Evolutionary conservation across 345 rosid genomes (phyloP), one percentile per base, ranked within the genome.

Genomic region (Toxicodendron radicans): DNA sequence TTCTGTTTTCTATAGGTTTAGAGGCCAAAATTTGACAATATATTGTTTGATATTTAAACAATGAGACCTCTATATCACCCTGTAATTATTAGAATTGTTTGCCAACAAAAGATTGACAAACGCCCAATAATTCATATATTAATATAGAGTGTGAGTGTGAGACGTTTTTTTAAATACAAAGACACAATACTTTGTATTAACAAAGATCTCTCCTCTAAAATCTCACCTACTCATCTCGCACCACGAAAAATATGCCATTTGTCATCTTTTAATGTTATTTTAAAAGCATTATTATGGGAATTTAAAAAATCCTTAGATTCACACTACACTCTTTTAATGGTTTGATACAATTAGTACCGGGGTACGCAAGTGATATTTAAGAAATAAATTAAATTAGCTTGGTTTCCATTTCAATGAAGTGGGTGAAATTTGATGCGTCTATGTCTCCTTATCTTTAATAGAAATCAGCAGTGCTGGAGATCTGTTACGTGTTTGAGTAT

Each of bases 391-490:
- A 4, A 10, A 16, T 64, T 38, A 32, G 5, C 33, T n/a, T 53
- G 61, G 66, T 45, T 59, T 71, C 32, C 13, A 71, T 46, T 59
- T 59, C 66, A 71, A 59, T 45, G 59, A 18, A 46, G 57, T 58
- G 66, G 75, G 48, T 59, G 58, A 48, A 71, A 46, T 71, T 46
- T 71, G 18, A 30, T 60, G 48, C 46, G 8, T 32, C 3, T 59
- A 10, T 8, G 30, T 7, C 8, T 24, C 41, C 43, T 41, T 43
- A 24, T 43, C 43, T 63, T 33, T 52, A 13, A 13, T n/a, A 30
- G 49, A 49, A 62, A 8, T 59, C 20, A 33, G 13, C 21, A 7
- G 41, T 17, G 64, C 27, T 54, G 1, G 9, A 64, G 46, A 64
- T 73, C 63, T 10, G 35, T 64, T 16, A 33, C 33, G 14, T 73